Base-by-base conservation (phyloP, 495 filamentous ascomycete species). In the Neurospora pannonica region DNA sequence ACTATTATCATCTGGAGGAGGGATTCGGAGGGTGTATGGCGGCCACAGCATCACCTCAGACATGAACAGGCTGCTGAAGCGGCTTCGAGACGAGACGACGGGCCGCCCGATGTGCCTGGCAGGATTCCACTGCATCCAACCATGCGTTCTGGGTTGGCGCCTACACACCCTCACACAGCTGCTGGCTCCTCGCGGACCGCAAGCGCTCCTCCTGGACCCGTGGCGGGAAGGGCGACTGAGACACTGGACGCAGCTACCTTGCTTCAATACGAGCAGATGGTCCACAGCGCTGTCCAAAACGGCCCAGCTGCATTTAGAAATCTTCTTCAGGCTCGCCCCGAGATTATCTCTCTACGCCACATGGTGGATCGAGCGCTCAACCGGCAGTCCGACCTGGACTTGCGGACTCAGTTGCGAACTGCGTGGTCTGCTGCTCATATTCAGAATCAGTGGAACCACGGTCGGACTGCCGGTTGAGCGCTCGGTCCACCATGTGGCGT, bases 1-100 rank as follows among this genome's bases (percentile, higher is more conserved):
- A 93, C 89, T 43, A 93, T 99, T 73, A 92, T 97, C 75, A 93
- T 99, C 70, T 99, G 96, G 96, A 91, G 92, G 74, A 90, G 93
- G 70, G 92, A 95, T 73, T 87, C 86, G 34, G 89, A 97, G 76
- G 94, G 94, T 4, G 86, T 89, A 39, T 99, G 96, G 95, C 88
- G 88, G 38, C 87, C 88, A 71, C 89, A 89, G 21, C 90, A 93
- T 75, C 85, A 86, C 40, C 87, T 98, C 11, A 87, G 89, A 15
- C 94, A 97, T 82, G 90, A 89, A 77, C 86, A 87, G 71, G 87
- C 85, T 2, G 85, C 86, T 9, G 78, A 78, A 6, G 83, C 84
- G 4, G 86, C 87, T 28, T 36, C 77, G 8, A 75, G 77, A 3
- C 75, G 77, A 37, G 72, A 67, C 28, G 28, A 67, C 15, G 54